Evolutionary conservation across 805 yeast species (phyloP), one percentile per base, ranked within the genome.

Genomic region (Yamadazyma philogaea): DNA sequence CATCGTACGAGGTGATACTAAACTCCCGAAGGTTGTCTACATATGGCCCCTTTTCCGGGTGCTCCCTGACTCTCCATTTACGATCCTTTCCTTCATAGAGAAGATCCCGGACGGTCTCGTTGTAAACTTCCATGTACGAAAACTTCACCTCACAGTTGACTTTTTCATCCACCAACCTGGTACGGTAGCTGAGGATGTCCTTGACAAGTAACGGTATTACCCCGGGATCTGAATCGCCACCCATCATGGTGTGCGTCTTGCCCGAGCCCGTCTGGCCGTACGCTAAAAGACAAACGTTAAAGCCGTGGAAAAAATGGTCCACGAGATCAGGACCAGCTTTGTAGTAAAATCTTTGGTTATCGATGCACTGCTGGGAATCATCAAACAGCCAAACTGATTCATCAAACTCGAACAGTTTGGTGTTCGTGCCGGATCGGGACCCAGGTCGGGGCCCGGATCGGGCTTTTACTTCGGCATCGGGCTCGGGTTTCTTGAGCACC

Each of bases 61-160:
- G 74, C 52, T 86, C 95, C 40, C 95, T 68, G 3, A 87, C 76
- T 45, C 72, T 66, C 47, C 81, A 68, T 49, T 60, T 58, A 30
- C 47, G 51, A 14, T 27, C 22, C 7, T 34, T 35, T 16, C 45
- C 39, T 14, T 35, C 60, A 17, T 39, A 42, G 14, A 86, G 61
- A 41, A 86, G 62, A 58, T 87, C 95, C 30, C 77, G 68, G 0
- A 84, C 87, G 47, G 78, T 81, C 59, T 86, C 95, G 55, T 87
- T 86, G 55, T 87, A 86, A 27, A 86, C 79, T 55, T 86, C 95
- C 54, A 82, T 72, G 59, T 79, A 85, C 8, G 87, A 81, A 2
- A 83, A 61, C 28, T 74, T 56, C 24, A 69, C 52, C 39, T 62
- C 66, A 48, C 74, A 66, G 42, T 67, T 61, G 48, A 68, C 60